Percentiles rank a stretch among this genome's conserved stretches.
These are phyloP conservation scores for Fusarium compactum DNA, from an alignment of 2,329 filamentous ascomycete species.

Conservation along the genomic window DNA sequence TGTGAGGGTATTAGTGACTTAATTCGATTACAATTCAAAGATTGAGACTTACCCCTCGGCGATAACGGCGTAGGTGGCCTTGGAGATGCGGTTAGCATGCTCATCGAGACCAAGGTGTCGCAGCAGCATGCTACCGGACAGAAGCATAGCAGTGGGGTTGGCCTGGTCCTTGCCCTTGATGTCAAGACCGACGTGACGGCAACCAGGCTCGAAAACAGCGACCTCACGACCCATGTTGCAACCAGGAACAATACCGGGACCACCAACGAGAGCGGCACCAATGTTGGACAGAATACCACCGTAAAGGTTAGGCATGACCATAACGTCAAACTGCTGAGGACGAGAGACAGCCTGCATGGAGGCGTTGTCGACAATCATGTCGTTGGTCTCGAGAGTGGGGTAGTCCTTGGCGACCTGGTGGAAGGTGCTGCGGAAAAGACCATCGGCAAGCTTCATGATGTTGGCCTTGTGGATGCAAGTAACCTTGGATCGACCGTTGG, in stretches of 20 bases:
- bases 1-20: conserved; percentile 61
- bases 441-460: conserved; percentile 99
- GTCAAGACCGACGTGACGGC: conserved; percentile 98
- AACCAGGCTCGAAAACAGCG: conserved; percentile 98
- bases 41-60: conserved; percentile 81
- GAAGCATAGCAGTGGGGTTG: conserved; percentile 95
- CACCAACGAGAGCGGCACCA: conserved; percentile 94
- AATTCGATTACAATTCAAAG: background rate
- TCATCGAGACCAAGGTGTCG: conserved; percentile 97
- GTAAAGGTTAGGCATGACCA: conserved; percentile 99
- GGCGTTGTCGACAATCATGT: conserved; percentile 99
- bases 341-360: conserved; percentile 98
- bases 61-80: conserved; percentile 82
- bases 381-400: conserved; percentile 93
- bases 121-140: conserved; percentile 96
- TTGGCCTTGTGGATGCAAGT: conserved; percentile 99
- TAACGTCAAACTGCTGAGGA: conserved; percentile 98
- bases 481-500: conserved; percentile 99
- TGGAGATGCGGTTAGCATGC: conserved; percentile 97
- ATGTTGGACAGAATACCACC: conserved; percentile 99
- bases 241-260: conserved; percentile 95
- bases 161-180: conserved; percentile 99
- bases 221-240: conserved; percentile 99
- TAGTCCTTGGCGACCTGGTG: conserved; percentile 94
- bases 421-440: conserved; percentile 98